phyloP scores from a whole-genome alignment of 805 yeast genomes.

The Barnettozyma siamensis region DNA sequence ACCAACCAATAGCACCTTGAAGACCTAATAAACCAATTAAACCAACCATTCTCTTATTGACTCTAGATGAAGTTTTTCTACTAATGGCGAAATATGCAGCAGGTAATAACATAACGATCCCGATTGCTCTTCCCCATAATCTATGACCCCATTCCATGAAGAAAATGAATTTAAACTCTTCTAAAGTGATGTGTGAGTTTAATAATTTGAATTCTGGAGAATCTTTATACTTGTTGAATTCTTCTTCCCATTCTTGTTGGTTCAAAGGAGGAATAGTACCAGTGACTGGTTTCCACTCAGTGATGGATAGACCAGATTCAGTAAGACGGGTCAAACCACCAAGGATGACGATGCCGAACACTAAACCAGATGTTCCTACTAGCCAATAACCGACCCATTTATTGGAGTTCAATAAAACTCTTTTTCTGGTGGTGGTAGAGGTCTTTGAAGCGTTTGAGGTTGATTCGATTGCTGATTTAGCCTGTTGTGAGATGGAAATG shows the following conservation, averaged over 20 bases:
- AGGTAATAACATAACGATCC: conserved; percentile 76
- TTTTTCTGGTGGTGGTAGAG: conserved; percentile 9
- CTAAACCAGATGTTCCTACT: conserved; percentile 78
- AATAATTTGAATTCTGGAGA: conserved; percentile 90
- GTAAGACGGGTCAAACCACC: conserved; percentile 96
- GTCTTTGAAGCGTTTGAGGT: conserved; percentile 1
- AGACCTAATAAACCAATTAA: conserved; percentile 76
- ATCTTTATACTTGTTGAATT: conserved; percentile 71
- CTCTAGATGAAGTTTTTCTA: conserved; percentile 59
- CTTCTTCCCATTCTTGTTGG: conserved; percentile 78
- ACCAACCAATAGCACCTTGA: conserved; percentile 98
- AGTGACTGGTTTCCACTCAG: conserved; percentile 98
- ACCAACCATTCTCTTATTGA: conserved; percentile 62
- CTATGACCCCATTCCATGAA: conserved; percentile 98
- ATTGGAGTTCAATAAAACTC: conserved; percentile 26
- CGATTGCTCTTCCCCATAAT: conserved; percentile 86
- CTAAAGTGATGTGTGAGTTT: conserved; percentile 82
- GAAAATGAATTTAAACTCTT: conserved; percentile 91
- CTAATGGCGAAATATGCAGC: conserved; percentile 73
- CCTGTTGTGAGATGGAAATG: conserved; percentile 6
- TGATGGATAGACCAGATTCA: conserved; percentile 91
- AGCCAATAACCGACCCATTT: conserved; percentile 81
- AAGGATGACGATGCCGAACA: conserved; percentile 91
- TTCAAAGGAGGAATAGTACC: conserved; percentile 88
- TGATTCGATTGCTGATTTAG: neutral